Evolutionary conservation across 1,284 basidiomycete genomes (phyloP).

Genomic region (Moesziomyces antarcticus): DNA sequence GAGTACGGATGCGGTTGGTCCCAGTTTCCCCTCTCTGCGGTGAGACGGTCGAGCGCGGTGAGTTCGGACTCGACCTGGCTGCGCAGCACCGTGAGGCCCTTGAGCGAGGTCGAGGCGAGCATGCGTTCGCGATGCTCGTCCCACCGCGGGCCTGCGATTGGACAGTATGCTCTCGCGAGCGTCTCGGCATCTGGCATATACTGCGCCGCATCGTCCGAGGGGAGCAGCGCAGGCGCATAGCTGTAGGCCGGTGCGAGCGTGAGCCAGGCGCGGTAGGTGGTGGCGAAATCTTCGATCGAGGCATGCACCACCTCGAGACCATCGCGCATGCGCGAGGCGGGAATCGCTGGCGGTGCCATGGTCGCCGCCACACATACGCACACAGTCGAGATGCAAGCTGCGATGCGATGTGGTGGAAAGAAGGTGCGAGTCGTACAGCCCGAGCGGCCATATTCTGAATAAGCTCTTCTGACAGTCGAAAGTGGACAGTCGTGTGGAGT

Average conservation of each 20-base stretch:
- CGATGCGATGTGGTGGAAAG: too few relatives aligned
- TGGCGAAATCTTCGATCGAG: conserved; percentile 33
- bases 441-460: too few relatives aligned
- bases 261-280: conserved; percentile 31
- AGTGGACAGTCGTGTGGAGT: too few relatives aligned
- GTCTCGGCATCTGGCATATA: conserved; percentile 21
- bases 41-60: conserved; percentile 23
- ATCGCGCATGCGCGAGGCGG: conserved; percentile 36
- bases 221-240: conserved; percentile 21
- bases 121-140: conserved; percentile 39
- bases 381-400: background rate
- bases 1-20: conserved; percentile 43
- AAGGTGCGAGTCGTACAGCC: too few relatives aligned
- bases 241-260: conserved; percentile 37
- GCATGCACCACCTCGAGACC: conserved; percentile 24
- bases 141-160: conserved; percentile 39
- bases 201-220: background rate
- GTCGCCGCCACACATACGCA: background rate
- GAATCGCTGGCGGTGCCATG: conserved; percentile 30
- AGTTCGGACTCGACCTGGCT: conserved; percentile 42
- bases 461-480: too few relatives aligned
- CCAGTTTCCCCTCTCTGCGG: conserved; percentile 28
- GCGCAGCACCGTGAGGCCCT: conserved; percentile 37
- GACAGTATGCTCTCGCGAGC: conserved; percentile 27
- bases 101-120: conserved; percentile 36